These are phyloP conservation scores for Crithidia sp. DNA, from an alignment of 208 protist genomes.

Conservation along the genomic window DNA sequence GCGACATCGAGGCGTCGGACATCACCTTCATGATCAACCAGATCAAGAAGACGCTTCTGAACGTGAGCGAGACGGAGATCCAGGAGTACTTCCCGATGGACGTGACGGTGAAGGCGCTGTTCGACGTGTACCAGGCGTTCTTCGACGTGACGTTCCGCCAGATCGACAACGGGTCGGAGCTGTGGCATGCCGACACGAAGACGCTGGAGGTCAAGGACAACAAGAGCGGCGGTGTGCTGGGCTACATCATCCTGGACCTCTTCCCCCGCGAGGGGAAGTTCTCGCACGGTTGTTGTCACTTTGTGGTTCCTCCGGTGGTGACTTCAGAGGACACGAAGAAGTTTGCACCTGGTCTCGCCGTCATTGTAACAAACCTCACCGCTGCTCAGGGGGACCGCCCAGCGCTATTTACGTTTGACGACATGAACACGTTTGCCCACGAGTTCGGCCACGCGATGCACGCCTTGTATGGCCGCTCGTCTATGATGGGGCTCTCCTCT, in stretches of 20 bases:
- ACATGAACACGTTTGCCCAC: constrained; percentile 91
- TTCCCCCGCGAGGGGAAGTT: constrained; percentile 90
- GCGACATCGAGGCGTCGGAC: constrained; percentile 70
- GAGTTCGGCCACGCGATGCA: constrained; percentile 92
- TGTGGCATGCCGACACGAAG: constrained; percentile 74
- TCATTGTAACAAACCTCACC: constrained; percentile 87
- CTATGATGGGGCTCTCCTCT: constrained; percentile 78
- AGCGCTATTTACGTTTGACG: constrained; percentile 76
- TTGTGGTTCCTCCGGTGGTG: constrained; percentile 72
- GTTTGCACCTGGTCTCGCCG: constrained; percentile 72
- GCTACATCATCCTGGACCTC: constrained; percentile 84
- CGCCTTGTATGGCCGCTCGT: constrained; percentile 69
- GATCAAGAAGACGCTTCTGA: constrained; percentile 78
- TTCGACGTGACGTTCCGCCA: constrained; percentile 80
- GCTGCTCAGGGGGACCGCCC: constrained; percentile 64
- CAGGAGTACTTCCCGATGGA: constrained; percentile 90
- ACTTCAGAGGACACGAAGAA: constrained; percentile 42
- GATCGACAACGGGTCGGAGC: constrained; percentile 67
- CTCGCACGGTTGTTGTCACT: constrained; percentile 83
- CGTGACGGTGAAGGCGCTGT: constrained; percentile 74
- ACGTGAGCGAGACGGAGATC: constrained; percentile 83
- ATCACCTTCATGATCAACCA: constrained; percentile 86
- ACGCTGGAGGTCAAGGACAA: constrained; percentile 80
- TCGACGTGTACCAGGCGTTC: constrained; percentile 86
- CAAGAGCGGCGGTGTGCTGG: constrained; percentile 58